These are phyloP conservation scores for Herpetomonas tarakana DNA, from an alignment of 208 protist species.

Conservation along the genomic window DNA sequence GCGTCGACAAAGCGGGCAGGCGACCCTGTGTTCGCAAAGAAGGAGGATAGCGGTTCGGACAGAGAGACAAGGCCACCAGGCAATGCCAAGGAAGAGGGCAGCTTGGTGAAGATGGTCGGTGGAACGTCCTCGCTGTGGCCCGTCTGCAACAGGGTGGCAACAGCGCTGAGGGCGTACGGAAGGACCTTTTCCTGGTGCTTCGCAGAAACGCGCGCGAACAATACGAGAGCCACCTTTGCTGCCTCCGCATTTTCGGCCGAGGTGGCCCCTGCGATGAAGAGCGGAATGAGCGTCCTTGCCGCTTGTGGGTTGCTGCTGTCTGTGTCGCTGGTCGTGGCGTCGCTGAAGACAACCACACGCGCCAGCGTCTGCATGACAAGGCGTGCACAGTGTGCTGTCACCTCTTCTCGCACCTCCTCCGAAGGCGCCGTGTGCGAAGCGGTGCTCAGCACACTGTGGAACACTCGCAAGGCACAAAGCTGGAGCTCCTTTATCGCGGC, in stretches of 20 bases:
- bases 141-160: not conserved
- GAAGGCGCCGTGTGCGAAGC: not conserved
- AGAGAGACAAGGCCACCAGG: too few relatives aligned
- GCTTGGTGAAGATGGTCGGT: not conserved
- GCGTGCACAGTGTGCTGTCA: not conserved
- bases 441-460: not conserved
- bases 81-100: not conserved
- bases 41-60: too few relatives aligned
- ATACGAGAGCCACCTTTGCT: slow-evolving; percentile 14
- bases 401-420: not conserved
- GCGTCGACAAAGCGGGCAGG: not conserved
- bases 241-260: slow-evolving; percentile 13
- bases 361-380: not conserved
- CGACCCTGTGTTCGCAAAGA: not conserved
- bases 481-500: too few relatives aligned
- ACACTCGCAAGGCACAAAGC: not conserved
- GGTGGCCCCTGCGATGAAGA: not conserved
- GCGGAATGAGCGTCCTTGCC: not conserved
- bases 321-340: not conserved
- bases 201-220: slow-evolving; percentile 17
- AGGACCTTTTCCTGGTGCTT: slow-evolving; percentile 11
- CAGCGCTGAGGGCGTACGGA: slow-evolving; percentile 20
- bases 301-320: not conserved
- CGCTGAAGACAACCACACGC: not conserved
- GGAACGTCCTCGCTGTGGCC: not conserved